Evolutionary conservation across 805 yeast genomes (phyloP), one percentile per base, ranked within the genome.

Genomic region (Candida succiphila): DNA sequence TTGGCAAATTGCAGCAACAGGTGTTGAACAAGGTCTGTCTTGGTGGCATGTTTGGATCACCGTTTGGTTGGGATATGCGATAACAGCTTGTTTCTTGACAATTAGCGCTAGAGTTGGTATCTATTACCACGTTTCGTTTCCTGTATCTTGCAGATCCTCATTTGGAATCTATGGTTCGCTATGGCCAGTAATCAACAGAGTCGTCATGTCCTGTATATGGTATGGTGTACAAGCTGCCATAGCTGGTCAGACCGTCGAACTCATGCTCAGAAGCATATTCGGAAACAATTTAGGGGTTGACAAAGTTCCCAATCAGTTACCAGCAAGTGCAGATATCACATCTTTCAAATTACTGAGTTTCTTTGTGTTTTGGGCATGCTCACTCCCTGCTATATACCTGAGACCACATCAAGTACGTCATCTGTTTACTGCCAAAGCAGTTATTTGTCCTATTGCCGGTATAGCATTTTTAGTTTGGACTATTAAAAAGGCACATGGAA

Each of bases 41-140:
- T 85, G 95, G 94, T 86, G 94, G 94, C 87, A 78, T 50, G 76
- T 82, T 8, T 86, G 95, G 94, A 59, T 85, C 25, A 72, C 89
- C 2, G 92, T 86, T 18, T 84, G 94, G 92, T 41, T 86, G 14
- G 95, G 95, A 4, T 86, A 86, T 54, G 49, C 65, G 14, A 56
- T 82, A 30, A 75, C 83, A 40, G 89, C 82, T 40, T 45, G 68
- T 1, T 83, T 85, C 44, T 79, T 87, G 23, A 69, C 74, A 4
- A 51, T 75, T 14, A 67, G 81, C n/a, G 83, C 94, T 17, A 65
- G 94, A 45, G 72, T 83, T 32, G 96, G 95, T 43, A 68, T 86
- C 12, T 69, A 71, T 41, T 82, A 86, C 50, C 95, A 86, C 49
- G 63, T 84, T 35, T 72, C 92, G 0, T 87, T 86, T 66, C 95